Base-by-base conservation (phyloP, 192 early-diverging fungal species). In the Rhizophagus sp. region DNA sequence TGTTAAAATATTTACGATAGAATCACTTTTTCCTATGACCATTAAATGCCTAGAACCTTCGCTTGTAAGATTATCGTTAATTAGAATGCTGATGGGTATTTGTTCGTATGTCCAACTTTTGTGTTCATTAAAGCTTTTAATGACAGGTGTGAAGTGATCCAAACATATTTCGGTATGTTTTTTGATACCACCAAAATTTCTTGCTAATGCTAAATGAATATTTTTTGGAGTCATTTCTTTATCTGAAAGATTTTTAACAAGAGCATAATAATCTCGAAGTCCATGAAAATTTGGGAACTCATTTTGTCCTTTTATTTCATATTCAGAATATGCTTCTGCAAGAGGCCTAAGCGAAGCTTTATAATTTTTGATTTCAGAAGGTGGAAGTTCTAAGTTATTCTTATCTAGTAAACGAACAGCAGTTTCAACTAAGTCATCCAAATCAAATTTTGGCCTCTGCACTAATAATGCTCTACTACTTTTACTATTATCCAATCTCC, bases 1-100 rank as follows among this genome's bases (percentile, higher is more conserved):
- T 33, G 72, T 25, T 34, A 81, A 78, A n/a, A 71, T 65, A 73
- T 73, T 74, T 30, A 80, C 62, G 2, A 74, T 76, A 22, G 73
- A 74, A 73, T 80, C 79, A 63, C 49, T 75, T 77, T 80, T 74
- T 47, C 79, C 79, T 57, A 80, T 80, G 30, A 80, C 52, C 79
- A 80, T 81, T 25, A 81, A 52, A 74, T 81, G 80, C 11, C 80
- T 47, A 3, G 73, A 62, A 65, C 34, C 61, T 49, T 63, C 44
- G 10, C 65, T 62, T 9, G 65, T 30, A 7, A 81, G 19, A 47
- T 81, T 81, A 5, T 33, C 69, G 15, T 73, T 44, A 47, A 81
- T 81, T 17, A 81, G 22, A 8, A 47, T 15, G 15, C 50, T 27
- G 22, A 57, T 76, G 2, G 80, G 71, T 33, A 76, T 81, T 52